Conservation (phyloP, 257 asterid genomes). For the Lantana camara region DNA sequence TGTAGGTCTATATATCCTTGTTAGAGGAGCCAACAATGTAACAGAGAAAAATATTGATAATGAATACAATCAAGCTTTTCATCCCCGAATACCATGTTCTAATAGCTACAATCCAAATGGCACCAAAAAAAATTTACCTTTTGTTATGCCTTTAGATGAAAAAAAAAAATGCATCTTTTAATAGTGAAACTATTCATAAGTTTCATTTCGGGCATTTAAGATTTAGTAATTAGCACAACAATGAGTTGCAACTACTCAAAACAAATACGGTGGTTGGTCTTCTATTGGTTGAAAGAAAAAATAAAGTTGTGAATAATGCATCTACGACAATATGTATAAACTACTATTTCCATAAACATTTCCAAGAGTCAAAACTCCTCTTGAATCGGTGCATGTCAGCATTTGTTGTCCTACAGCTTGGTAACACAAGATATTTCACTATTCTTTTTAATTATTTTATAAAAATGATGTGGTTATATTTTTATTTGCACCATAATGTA, state of each 20-base stretch:
- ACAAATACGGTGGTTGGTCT: background rate
- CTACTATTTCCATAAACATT: background rate
- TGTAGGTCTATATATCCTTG: no score
- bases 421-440: constrained; percentile 9
- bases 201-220: background rate
- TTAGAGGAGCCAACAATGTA: no score
- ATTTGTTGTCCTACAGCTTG: constrained; percentile 3
- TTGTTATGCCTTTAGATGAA: background rate
- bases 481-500: background rate
- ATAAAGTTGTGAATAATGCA: background rate
- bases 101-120: no score
- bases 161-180: no score
- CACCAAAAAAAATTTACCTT: no score
- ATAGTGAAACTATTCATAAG: background rate
- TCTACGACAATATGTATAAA: background rate
- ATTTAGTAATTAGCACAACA: background rate
- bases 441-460: background rate
- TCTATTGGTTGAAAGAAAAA: no score
- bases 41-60: no score
- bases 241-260: background rate
- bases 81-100: no score
- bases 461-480: constrained; percentile 1
- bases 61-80: no score
- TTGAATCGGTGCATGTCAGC: background rate
- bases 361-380: background rate